Conservation (phyloP, 192 early-diverging fungal species). For the Umbelopsis vinacea region DNA sequence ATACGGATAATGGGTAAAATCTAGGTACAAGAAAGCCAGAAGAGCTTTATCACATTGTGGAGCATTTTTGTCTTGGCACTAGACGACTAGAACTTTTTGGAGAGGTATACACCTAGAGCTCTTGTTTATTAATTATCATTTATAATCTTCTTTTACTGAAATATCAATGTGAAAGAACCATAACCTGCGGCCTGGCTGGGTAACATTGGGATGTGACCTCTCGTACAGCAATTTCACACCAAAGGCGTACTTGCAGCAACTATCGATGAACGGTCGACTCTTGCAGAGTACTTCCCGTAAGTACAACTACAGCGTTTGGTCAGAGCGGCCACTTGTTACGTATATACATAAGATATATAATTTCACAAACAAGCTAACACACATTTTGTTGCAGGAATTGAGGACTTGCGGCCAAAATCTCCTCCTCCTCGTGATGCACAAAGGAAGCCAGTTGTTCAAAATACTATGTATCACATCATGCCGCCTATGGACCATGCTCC, state of each 20-base stretch:
- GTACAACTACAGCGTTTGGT: neutral
- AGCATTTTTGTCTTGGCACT: slow-evolving; percentile 67
- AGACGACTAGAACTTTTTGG: slow-evolving; percentile 68
- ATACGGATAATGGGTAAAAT: neutral
- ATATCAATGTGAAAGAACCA: slow-evolving; percentile 34
- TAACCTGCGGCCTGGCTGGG: slow-evolving; percentile 66
- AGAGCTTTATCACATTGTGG: slow-evolving; percentile 67
- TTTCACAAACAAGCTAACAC: neutral
- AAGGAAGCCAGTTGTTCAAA: neutral
- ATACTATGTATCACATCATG: neutral
- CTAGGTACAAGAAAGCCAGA: slow-evolving; percentile 54
- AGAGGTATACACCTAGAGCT: slow-evolving; percentile 28
- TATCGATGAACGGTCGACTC: slow-evolving; percentile 37
- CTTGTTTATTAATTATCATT: neutral
- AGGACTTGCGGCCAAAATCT: slow-evolving; percentile 58
- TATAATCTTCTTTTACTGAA: neutral
- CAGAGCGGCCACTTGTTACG: no score
- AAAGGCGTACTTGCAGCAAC: slow-evolving; percentile 38
- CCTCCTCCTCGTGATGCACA: slow-evolving; percentile 48
- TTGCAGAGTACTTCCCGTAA: slow-evolving; percentile 41
- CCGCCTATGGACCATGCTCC: neutral
- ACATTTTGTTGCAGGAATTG: slow-evolving; percentile 43
- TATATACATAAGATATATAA: neutral
- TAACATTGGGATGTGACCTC: slow-evolving; percentile 56
- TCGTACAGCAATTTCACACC: slow-evolving; percentile 53